These are phyloP conservation scores for Fallopia convolvulus DNA, from an alignment of 148 eudicot species.

Conservation along the genomic window DNA sequence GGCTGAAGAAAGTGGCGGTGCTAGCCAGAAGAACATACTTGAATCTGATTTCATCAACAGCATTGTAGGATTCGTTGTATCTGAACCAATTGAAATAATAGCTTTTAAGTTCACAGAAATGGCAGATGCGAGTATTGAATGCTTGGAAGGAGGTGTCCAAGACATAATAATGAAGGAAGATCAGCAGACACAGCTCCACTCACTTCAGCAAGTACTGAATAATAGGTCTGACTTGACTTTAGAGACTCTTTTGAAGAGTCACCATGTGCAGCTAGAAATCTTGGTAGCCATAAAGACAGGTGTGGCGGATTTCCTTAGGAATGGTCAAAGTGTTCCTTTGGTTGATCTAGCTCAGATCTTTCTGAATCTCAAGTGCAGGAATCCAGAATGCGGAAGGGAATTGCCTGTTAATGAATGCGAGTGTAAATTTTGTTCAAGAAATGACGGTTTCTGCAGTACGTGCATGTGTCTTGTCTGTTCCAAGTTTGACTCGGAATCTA, in stretches of 20 bases:
- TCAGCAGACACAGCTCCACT: slow-evolving; percentile 42
- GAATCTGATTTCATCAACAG: slow-evolving; percentile 63
- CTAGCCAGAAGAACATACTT: slow-evolving; percentile 30
- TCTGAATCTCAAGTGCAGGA: slow-evolving; percentile 69
- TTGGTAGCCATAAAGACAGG: slow-evolving; percentile 66
- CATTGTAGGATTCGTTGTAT: slow-evolving; percentile 55
- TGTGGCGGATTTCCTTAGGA: slow-evolving; percentile 51
- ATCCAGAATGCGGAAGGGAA: slow-evolving; percentile 52
- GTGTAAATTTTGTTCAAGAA: slow-evolving; percentile 68
- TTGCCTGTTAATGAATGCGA: slow-evolving; percentile 93
- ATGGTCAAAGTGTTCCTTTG: slow-evolving; percentile 33
- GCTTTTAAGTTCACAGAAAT: slow-evolving; percentile 58
- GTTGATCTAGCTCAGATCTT: slow-evolving; percentile 76
- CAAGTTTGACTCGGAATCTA: slow-evolving; percentile 81
- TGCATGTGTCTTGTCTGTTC: slow-evolving; percentile 96
- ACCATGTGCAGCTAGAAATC: slow-evolving; percentile 63
- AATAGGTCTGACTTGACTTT: slow-evolving; percentile 61
- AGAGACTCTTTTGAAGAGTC: slow-evolving; percentile 51
- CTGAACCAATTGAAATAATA: slow-evolving; percentile 61
- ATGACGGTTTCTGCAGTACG: slow-evolving; percentile 66
- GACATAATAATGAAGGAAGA: slow-evolving; percentile 53
- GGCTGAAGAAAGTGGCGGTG: slow-evolving; percentile 46
- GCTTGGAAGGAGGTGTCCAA: slow-evolving; percentile 46
- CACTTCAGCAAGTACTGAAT: slow-evolving; percentile 53
- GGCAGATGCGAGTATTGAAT: slow-evolving; percentile 36